phyloP scores from a whole-genome alignment of 305 asterid species.

The Solanum hybrid region DNA sequence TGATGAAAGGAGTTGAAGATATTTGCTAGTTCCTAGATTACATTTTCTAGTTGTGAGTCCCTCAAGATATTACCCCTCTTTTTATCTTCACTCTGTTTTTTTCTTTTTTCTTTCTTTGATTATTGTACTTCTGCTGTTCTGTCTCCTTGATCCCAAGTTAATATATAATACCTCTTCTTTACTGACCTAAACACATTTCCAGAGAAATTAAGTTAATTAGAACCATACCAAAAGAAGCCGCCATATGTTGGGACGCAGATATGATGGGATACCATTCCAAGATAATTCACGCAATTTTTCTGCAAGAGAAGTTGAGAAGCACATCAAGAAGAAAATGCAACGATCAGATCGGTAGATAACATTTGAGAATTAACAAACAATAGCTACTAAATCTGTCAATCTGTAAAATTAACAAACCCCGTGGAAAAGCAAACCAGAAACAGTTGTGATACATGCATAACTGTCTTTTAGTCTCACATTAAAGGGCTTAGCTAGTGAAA shows the following conservation, averaged over 20 bases:
- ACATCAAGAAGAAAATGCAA: not conserved
- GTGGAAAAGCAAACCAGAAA: not conserved
- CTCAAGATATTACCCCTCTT: not conserved
- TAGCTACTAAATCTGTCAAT: not conserved
- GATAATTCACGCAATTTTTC: conserved; percentile 89
- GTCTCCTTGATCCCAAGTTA: not conserved
- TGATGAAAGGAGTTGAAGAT: not conserved
- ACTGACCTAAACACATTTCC: not conserved
- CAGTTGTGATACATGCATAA: not conserved
- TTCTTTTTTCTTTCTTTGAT: not conserved
- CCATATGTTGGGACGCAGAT: conserved; percentile 90
- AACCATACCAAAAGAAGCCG: conserved; percentile 86
- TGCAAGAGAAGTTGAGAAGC: conserved; percentile 21
- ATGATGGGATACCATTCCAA: conserved; percentile 96
- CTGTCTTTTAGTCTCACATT: not conserved
- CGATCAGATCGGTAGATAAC: not conserved
- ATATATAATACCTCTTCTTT: not conserved
- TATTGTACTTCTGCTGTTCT: not conserved
- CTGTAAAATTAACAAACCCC: not conserved
- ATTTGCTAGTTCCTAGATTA: not conserved
- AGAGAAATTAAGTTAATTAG: not conserved
- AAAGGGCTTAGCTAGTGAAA: not conserved
- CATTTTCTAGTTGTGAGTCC: not conserved
- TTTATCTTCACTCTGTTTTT: not conserved
- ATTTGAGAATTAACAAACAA: not conserved